Base-by-base conservation (phyloP, 2,329 filamentous ascomycete genomes). In the Claviceps quebecensis region DNA sequence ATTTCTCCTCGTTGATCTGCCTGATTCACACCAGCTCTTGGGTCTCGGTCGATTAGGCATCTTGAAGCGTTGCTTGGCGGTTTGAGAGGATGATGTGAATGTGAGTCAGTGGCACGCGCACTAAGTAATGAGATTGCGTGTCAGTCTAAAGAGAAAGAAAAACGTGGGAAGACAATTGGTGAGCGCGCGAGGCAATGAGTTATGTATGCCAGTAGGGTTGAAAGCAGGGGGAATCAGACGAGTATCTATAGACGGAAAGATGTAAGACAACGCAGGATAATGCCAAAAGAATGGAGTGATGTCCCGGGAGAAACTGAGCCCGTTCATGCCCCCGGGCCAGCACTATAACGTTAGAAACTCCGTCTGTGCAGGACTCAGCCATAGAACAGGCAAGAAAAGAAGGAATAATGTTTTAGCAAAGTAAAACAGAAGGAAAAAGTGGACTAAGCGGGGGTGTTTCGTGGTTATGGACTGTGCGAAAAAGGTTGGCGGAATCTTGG, bases 21-120 rank as follows among this genome's bases (percentile, higher is more conserved):
- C 34, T 14, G 52, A 51, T 19, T 53, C 49, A 26, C 26, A 40
- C 52, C 52, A 53, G 45, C 48, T 53, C 34, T 36, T 47, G 7
- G 49, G 22, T 17, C 45, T 48, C 16, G 22, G 13, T 45, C 34
- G 45, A 17, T 48, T 19, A 41, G 13, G n/a, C 49, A 53, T 51
- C n/a, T 23, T 49, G 23, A 23, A 47, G 6, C 14, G 4, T 9
- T n/a, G 17, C 8, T 43, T 14, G 13, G 36, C 22, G n/a, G 19
- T 8, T 5, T 13, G 17, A 19, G 26, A 9, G 8, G 3, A 17
- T 23, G 3, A 23, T 17, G 17, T 29, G 2, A 17, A n/a, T 48
- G 6, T 34, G 39, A 5, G n/a, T 16, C 22, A n/a, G 23, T 29
- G 14, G 22, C 4, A 26, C 26, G 41, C 5, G 22, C 9, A 34